Evolutionary conservation across 2,329 filamentous ascomycete species (phyloP), one percentile per base, ranked within the genome.

Genomic region (Dendryphion nanum): DNA sequence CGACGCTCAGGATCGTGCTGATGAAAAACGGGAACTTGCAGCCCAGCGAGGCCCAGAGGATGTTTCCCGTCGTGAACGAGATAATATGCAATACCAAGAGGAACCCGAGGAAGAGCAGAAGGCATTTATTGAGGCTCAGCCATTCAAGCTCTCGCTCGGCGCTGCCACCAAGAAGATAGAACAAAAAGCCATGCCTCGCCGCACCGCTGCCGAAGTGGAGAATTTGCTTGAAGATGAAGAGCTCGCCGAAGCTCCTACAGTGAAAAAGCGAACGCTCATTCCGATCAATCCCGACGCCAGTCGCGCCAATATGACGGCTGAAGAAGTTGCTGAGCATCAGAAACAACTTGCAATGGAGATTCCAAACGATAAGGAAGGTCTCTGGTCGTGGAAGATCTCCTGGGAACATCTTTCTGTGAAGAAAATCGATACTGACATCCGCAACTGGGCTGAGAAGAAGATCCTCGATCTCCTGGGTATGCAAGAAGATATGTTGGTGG

Each of bases 371-470:
- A 88, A 86, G 63, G 82, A 86, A 3, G 89, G 87, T 0, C 75
- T 98, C 3, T 98, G 91, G 88, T 79, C 77, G n/a, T 97, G 89
- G 88, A 73, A 85, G 14, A 82, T 98, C 63, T 86, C 90, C 55
- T 98, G 93, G 93, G 85, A 94, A 35, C 88, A 83, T 67, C 77
- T 98, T 62, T 87, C 94, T 60, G 85, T 93, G 44, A 75, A 77
- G 13, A 78, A 93, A 29, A 81, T 97, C 42, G 79, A 81, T 44
- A 86, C 94, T 48, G 90, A 96, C 63, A 80, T 98, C 52, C 82
- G 86, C 57, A 90, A 91, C 19, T 98, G 96, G 70, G 88, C 97
- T 40, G 89, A 95, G 73, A 95, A 95, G 78, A 98, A 97, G 77
- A 88, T 97, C 52, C 85, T 98, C 44, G 93, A 98, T 67, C 94